Evolutionary conservation across 352 stramenopile genomes (phyloP).

Genomic region (Pythium scleroteichum): DNA sequence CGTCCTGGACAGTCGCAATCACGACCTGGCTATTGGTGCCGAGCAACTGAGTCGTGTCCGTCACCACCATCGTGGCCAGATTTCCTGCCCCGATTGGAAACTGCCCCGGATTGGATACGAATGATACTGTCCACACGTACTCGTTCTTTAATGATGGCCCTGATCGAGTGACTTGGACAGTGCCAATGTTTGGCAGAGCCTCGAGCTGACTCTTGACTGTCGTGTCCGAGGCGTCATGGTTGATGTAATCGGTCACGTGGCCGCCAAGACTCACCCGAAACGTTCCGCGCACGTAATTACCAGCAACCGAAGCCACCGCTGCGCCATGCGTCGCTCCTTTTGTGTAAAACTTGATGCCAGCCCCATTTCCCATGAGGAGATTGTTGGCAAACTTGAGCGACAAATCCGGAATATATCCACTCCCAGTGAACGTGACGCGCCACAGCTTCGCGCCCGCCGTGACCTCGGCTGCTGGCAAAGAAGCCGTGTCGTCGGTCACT

Average conservation of each 20-base stretch:
- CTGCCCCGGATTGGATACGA: slow-evolving; percentile 90
- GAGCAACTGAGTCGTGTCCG: slow-evolving; percentile 43
- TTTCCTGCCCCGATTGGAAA: slow-evolving; percentile 86
- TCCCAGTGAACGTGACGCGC: slow-evolving; percentile 90
- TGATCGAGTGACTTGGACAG: slow-evolving; percentile 82
- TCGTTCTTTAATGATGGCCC: slow-evolving; percentile 86
- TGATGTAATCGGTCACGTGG: slow-evolving; percentile 86
- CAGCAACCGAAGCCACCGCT: slow-evolving; percentile 58
- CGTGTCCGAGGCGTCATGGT: slow-evolving; percentile 92
- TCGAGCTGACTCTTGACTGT: slow-evolving; percentile 91
- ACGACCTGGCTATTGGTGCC: slow-evolving; percentile 45
- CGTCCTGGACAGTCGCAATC: slow-evolving; percentile 38
- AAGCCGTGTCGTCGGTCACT: slow-evolving; percentile 63
- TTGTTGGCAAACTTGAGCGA: slow-evolving; percentile 74
- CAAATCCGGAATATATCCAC: slow-evolving; percentile 90
- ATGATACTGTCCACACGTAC: slow-evolving; percentile 95
- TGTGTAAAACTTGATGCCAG: slow-evolving; percentile 77
- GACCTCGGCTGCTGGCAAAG: slow-evolving; percentile 39
- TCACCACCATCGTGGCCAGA: slow-evolving; percentile 40
- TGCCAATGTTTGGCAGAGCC: slow-evolving; percentile 92
- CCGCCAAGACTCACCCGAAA: slow-evolving; percentile 91
- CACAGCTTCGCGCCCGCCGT: slow-evolving; percentile 71
- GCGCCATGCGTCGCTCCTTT: slow-evolving; percentile 44
- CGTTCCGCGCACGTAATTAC: slow-evolving; percentile 87
- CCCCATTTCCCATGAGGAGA: slow-evolving; percentile 86